Conservation (phyloP, 208 protist species). For the Leishmania braziliensis region DNA sequence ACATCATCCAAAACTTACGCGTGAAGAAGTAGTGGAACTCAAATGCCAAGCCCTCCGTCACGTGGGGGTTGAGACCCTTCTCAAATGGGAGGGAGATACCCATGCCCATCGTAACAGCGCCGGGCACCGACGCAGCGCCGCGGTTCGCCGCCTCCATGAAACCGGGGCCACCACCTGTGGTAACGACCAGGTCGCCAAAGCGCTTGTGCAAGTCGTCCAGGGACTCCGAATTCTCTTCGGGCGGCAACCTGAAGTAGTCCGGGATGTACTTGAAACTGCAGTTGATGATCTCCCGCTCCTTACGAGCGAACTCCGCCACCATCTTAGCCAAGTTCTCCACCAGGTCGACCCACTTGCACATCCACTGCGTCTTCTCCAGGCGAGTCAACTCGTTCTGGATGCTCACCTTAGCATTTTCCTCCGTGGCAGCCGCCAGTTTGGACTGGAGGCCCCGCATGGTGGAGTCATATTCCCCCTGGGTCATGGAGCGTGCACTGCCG, state of each 20-base stretch:
- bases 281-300: conserved; percentile 54
- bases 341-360: conserved; percentile 90
- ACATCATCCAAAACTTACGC: conserved; percentile 96
- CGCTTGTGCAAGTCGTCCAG: conserved; percentile 22
- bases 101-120: conserved; percentile 89
- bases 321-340: conserved; percentile 60
- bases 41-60: conserved; percentile 87
- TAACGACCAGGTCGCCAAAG: conserved; percentile 80
- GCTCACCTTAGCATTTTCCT: conserved; percentile 20
- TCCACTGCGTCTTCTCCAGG: conserved; percentile 85
- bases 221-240: conserved; percentile 29
- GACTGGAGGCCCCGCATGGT: conserved; percentile 37
- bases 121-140: conserved; percentile 74
- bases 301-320: conserved; percentile 67
- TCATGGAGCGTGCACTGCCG: conserved; percentile 90
- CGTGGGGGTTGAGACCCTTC: conserved; percentile 90
- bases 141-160: conserved; percentile 95
- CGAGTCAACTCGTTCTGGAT: conserved; percentile 47
- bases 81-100: conserved; percentile 94
- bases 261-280: conserved; percentile 61
- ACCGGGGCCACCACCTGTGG: conserved; percentile 91
- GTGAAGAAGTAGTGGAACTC: conserved; percentile 97
- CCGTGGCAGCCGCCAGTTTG: conserved; percentile 23
- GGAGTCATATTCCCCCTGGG: conserved; percentile 61
- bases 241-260: conserved; percentile 75